phyloP scores from a whole-genome alignment of 202 grass and related monocot genomes.

The Tripidium arundinaceum region DNA sequence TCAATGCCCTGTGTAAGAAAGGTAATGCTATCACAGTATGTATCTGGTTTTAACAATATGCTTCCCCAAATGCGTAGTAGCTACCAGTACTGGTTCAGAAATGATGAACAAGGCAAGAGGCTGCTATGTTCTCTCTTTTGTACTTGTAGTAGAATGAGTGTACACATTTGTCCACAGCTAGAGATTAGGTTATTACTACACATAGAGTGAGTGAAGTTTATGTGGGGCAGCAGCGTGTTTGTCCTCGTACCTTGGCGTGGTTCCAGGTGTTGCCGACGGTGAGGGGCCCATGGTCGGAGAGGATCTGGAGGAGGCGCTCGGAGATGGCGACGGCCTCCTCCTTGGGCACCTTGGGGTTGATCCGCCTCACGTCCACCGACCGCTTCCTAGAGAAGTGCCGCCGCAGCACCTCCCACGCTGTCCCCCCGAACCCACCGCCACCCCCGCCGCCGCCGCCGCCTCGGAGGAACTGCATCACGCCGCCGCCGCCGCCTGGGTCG shows the following conservation, averaged over 20 bases:
- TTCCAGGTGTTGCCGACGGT: slow-evolving; percentile 78
- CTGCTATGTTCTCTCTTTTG: not conserved
- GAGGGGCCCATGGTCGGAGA: slow-evolving; percentile 78
- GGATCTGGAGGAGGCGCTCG: slow-evolving; percentile 64
- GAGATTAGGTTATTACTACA: not conserved
- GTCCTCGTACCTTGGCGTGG: slow-evolving; percentile 56
- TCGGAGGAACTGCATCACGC: slow-evolving; percentile 61
- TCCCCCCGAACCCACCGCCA: not conserved
- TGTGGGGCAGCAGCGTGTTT: not conserved
- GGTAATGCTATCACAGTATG: not conserved
- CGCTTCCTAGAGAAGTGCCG: slow-evolving; percentile 80
- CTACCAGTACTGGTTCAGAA: not conserved
- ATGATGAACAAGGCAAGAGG: not conserved
- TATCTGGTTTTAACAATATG: no score
- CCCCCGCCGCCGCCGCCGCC: slow-evolving; percentile 20
- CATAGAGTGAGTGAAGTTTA: not conserved
- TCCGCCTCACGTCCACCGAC: slow-evolving; percentile 52
- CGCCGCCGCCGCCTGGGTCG: not conserved
- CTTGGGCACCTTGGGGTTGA: slow-evolving; percentile 87
- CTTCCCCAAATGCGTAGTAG: not conserved
- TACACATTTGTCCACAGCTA: not conserved
- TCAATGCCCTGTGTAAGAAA: not conserved
- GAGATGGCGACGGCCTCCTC: slow-evolving; percentile 82
- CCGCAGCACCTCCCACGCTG: slow-evolving; percentile 35
- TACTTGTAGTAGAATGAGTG: not conserved